Percentiles rank a stretch among this genome's conserved stretches.
Conservation (phyloP, 306 rosid species). For the Fagus sylvatica region DNA sequence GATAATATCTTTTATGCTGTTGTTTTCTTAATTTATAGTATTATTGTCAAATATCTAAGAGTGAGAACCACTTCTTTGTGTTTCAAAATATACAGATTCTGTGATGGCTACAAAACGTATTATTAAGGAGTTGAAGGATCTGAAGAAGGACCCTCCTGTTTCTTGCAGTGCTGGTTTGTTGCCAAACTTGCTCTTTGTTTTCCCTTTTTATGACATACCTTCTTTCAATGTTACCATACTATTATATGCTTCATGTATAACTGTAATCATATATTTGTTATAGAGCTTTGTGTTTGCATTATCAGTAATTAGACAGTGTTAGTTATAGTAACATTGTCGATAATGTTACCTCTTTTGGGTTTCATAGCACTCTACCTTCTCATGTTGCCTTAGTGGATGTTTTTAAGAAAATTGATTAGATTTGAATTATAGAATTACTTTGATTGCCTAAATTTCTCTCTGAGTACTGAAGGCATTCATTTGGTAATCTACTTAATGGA, state of each 20-base stretch:
- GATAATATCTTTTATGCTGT: too few species aligned
- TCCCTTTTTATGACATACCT: not conserved
- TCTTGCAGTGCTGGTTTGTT: conserved; percentile 68
- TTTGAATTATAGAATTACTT: not conserved
- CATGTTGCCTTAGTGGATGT: not conserved
- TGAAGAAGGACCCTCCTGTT: conserved; percentile 66
- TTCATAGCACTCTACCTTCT: not conserved
- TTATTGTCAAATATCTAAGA: too few species aligned
- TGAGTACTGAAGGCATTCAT: not conserved
- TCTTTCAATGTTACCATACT: not conserved
- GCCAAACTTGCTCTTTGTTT: not conserved
- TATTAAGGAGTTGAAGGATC: conserved; percentile 63
- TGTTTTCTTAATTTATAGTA: too few species aligned
- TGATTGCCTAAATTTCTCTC: not conserved
- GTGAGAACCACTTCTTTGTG: not conserved
- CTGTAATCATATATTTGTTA: too few species aligned
- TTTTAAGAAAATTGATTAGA: not conserved
- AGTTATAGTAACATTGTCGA: not conserved
- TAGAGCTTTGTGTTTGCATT: too few species aligned
- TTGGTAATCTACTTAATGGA: too few species aligned
- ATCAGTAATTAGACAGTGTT: not conserved
- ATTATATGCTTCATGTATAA: too few species aligned
- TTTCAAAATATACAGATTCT: not conserved
- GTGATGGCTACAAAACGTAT: conserved; percentile 60
- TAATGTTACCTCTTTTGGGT: not conserved